A percentile compares a stretch with the other conserved stretches of the same genome.
These are phyloP conservation scores for Monilinia fructicola DNA, from an alignment of 2,329 filamentous ascomycete genomes.

Conservation along the genomic window DNA sequence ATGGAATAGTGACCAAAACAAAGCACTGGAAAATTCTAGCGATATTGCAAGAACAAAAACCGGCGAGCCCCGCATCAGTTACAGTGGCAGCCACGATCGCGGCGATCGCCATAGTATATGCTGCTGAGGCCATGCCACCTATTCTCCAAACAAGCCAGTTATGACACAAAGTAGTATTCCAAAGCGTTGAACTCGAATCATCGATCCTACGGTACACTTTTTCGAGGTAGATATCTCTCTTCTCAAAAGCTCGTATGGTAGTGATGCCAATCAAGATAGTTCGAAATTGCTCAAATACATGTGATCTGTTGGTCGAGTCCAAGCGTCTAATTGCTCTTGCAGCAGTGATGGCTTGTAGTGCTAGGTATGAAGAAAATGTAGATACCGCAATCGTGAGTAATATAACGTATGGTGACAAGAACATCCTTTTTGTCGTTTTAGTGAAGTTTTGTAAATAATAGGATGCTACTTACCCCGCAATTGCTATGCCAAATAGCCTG, in stretches of 20 bases:
- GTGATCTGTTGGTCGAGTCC: constrained; percentile 72
- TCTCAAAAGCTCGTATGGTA: constrained; percentile 74
- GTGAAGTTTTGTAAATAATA: background rate
- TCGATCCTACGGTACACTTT: constrained; percentile 70
- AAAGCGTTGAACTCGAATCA: constrained; percentile 60
- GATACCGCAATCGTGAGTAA: constrained; percentile 36
- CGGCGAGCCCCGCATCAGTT: constrained; percentile 68
- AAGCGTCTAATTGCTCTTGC: constrained; percentile 73
- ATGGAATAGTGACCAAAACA: constrained; percentile 62
- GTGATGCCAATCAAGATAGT: constrained; percentile 67
- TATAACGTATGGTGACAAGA: constrained; percentile 63
- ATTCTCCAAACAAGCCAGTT: constrained; percentile 23
- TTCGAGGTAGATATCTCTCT: constrained; percentile 61
- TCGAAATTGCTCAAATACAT: constrained; percentile 70
- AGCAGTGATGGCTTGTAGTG: constrained; percentile 49
- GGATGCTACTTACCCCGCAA: constrained; percentile 47
- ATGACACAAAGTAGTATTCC: constrained; percentile 53
- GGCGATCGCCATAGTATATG: constrained; percentile 66
- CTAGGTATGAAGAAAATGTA: constrained; percentile 10
- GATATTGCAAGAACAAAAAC: constrained; percentile 75
- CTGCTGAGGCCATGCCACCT: constrained; percentile 56
- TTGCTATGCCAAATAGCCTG: constrained; percentile 57
- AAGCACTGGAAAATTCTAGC: constrained; percentile 62
- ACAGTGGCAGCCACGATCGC: constrained; percentile 59
- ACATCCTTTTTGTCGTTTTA: constrained; percentile 13